Evolutionary conservation across 73 alveolate species (phyloP).

Genomic region (Uronychia setigera): DNA sequence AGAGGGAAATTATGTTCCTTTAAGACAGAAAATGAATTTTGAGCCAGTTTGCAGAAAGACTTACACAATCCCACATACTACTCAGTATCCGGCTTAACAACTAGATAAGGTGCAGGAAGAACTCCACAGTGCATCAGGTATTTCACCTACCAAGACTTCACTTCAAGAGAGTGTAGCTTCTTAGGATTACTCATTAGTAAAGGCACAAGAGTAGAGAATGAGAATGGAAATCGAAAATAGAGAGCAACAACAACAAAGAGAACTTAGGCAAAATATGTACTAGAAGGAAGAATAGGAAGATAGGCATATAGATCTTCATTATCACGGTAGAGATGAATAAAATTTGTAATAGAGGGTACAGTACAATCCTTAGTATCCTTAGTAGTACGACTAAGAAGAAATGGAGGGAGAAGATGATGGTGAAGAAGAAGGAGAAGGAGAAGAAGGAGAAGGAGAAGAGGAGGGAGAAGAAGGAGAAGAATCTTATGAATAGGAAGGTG

Average conservation of each 20-base stretch:
- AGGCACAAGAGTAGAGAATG: not conserved
- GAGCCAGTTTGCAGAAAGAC: not conserved
- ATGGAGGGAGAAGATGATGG: not conserved
- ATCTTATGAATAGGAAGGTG: not conserved
- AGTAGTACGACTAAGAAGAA: not conserved
- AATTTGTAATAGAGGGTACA: no score
- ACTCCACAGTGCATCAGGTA: not conserved
- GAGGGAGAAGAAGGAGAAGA: not conserved
- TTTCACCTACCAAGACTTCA: not conserved
- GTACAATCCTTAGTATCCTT: not conserved
- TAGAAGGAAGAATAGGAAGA: not conserved
- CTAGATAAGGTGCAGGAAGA: not conserved
- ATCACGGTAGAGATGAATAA: no score
- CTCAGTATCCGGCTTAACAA: not conserved
- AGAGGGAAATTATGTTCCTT: not conserved
- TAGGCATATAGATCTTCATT: no score
- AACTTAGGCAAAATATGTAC: not conserved
- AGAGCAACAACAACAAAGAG: not conserved
- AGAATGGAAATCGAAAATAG: not conserved
- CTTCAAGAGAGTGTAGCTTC: not conserved
- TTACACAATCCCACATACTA: not conserved
- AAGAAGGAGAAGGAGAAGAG: not conserved
- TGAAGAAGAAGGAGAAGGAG: not conserved
- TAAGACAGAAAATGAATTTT: not conserved
- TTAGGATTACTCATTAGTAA: not conserved